phyloP scores from a whole-genome alignment of 2,329 filamentous ascomycete species.

The Ascochyta fabae region DNA sequence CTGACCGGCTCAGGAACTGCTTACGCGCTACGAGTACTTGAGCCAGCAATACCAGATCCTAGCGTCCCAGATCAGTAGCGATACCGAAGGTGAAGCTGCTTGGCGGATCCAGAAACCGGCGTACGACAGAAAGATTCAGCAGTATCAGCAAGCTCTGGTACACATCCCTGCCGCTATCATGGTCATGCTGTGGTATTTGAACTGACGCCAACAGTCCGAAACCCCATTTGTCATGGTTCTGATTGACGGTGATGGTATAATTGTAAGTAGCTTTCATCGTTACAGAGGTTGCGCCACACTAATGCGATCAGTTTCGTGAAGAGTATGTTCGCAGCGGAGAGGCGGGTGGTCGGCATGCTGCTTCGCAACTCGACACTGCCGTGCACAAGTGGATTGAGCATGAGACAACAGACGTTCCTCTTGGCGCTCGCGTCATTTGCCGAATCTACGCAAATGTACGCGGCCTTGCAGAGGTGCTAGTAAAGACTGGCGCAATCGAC shows the following conservation, averaged over 20 bases:
- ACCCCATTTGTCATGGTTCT: conserved; percentile 62
- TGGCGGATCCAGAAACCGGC: conserved; percentile 33
- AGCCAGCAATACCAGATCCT: conserved; percentile 40
- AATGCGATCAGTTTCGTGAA: conserved; percentile 53
- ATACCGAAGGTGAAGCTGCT: conserved; percentile 27
- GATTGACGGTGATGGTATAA: conserved; percentile 63
- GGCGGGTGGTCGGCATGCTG: conserved; percentile 60
- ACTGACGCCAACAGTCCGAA: conserved; percentile 17
- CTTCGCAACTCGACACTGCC: conserved; percentile 54
- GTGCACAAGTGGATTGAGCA: conserved; percentile 53
- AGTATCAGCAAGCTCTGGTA: conserved; percentile 38
- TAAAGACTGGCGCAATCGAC: conserved; percentile 54
- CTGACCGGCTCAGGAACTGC: conserved; percentile 45
- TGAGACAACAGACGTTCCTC: conserved; percentile 47
- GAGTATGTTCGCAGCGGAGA: conserved; percentile 58
- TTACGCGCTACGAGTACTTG: conserved; percentile 50
- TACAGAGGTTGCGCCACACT: not conserved
- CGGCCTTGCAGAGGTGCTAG: conserved; percentile 57
- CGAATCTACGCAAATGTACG: conserved; percentile 63
- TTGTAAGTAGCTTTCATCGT: conserved; percentile 33
- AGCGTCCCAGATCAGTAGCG: conserved; percentile 31
- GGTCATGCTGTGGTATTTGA: not conserved
- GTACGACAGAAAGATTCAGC: conserved; percentile 24
- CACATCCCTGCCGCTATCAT: not conserved
- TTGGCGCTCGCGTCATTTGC: conserved; percentile 56